Conservation (phyloP, 2,329 filamentous ascomycete species). For the Fusarium sp. region DNA sequence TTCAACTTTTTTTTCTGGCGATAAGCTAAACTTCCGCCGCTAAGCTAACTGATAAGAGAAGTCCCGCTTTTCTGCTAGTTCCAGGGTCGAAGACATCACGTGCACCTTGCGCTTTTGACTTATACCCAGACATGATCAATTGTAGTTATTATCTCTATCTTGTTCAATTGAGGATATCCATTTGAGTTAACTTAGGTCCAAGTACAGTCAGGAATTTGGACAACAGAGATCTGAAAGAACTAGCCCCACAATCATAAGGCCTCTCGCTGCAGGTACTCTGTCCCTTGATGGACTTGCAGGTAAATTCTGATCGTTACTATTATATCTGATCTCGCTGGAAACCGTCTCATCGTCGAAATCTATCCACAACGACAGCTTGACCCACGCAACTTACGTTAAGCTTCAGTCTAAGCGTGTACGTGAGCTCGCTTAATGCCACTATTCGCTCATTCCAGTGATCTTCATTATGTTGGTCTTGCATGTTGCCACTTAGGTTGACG, state of each 20-base stretch:
- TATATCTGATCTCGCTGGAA: not conserved
- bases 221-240: not conserved
- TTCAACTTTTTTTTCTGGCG: constrained; percentile 45
- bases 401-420: not conserved
- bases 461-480: not conserved
- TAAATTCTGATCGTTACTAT: not conserved
- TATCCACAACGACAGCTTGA: not conserved
- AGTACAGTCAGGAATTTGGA: not conserved
- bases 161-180: not conserved
- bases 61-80: constrained; percentile 3
- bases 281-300: not conserved
- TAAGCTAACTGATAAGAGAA: constrained; percentile 31
- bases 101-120: not conserved
- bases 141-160: not conserved
- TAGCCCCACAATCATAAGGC: not conserved
- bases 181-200: not conserved
- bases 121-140: not conserved
- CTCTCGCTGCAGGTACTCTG: not conserved
- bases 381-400: not conserved
- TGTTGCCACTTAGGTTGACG: constrained; percentile 18
- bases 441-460: not conserved
- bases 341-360: not conserved
- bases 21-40: constrained; percentile 31
- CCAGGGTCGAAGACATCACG: constrained; percentile 9
- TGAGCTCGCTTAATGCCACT: not conserved